Conservation (phyloP, 2,329 filamentous ascomycete species). For the Diplocarpon rosae region DNA sequence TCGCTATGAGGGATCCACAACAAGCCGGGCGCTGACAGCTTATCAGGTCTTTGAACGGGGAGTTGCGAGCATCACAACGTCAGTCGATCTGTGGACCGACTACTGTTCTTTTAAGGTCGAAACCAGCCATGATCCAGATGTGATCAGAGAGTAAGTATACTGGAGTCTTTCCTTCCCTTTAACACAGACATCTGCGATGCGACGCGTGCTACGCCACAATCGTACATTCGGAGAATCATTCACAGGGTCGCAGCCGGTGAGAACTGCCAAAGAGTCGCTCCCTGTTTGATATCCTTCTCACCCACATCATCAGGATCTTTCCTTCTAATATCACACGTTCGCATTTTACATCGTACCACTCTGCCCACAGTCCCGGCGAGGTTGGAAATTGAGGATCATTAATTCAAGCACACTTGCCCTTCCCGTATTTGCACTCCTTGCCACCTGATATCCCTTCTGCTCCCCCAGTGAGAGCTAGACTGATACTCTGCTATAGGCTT, state of each 20-base stretch:
- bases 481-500: slow-evolving; percentile 45
- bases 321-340: slow-evolving; percentile 36
- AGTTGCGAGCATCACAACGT: slow-evolving; percentile 83
- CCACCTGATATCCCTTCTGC: slow-evolving; percentile 27
- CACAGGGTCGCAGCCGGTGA: slow-evolving; percentile 53
- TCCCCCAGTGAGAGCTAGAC: slow-evolving; percentile 11
- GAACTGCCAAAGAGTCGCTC: slow-evolving; percentile 53
- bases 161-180: slow-evolving; percentile 51
- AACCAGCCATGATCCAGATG: slow-evolving; percentile 84
- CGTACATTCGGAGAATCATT: slow-evolving; percentile 21
- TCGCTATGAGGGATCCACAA: slow-evolving; percentile 1
- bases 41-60: slow-evolving; percentile 84
- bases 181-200: slow-evolving; percentile 38
- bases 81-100: slow-evolving; percentile 92
- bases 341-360: slow-evolving; percentile 31
- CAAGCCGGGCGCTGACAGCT: slow-evolving; percentile 19
- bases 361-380: slow-evolving; percentile 29
- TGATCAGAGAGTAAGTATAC: slow-evolving; percentile 98
- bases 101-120: slow-evolving; percentile 98
- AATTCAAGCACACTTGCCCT: slow-evolving; percentile 41
- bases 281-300: slow-evolving; percentile 51
- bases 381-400: slow-evolving; percentile 37
- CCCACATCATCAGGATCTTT: slow-evolving; percentile 53
- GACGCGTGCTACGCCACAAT: slow-evolving; percentile 22
- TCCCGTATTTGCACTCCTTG: slow-evolving; percentile 51